These are phyloP conservation scores for Physaria fendleri DNA, from an alignment of 345 rosid species.

Conservation along the genomic window DNA sequence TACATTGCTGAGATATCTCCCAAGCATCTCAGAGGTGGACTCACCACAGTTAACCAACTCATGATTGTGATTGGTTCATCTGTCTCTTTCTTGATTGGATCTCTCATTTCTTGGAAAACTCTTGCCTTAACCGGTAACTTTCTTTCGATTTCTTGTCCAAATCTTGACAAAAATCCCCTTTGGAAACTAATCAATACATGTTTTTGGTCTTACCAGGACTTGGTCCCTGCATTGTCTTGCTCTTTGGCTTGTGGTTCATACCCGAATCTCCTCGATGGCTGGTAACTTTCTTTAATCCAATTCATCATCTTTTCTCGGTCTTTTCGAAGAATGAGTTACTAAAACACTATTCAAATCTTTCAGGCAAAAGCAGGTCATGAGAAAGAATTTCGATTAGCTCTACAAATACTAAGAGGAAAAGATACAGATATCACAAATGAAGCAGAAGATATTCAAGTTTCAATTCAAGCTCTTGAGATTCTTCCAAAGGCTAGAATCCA, in stretches of 20 bases:
- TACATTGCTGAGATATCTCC: conserved; percentile 93
- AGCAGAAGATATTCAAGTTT: conserved; percentile 69
- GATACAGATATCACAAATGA: conserved; percentile 56
- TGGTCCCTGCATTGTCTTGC: conserved; percentile 61
- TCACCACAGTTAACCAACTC: conserved; percentile 79
- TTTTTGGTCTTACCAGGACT: conserved; percentile 41
- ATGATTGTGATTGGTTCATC: conserved; percentile 76
- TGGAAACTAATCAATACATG: conserved; percentile 13
- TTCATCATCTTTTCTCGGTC: background rate
- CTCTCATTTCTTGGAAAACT: conserved; percentile 63
- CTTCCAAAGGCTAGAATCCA: conserved; percentile 58
- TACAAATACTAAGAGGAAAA: conserved; percentile 62
- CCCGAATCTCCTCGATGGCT: conserved; percentile 97
- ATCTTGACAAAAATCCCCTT: background rate
- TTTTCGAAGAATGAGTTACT: background rate
- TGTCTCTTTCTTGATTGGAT: conserved; percentile 54
- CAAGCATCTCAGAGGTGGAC: conserved; percentile 81
- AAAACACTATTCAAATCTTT: background rate
- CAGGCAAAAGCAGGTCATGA: conserved; percentile 68
- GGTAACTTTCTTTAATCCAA: conserved; percentile 34
- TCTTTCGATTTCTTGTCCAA: background rate
- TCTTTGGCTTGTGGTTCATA: conserved; percentile 58
- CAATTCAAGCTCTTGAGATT: conserved; percentile 44
- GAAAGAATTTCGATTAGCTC: conserved; percentile 57
- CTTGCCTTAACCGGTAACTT: conserved; percentile 70